Percentiles rank a stretch among this genome's conserved stretches.
Evolutionary conservation across 2,329 filamentous ascomycete genomes (phyloP).

Genomic region (Gliomastix tumulicola): DNA sequence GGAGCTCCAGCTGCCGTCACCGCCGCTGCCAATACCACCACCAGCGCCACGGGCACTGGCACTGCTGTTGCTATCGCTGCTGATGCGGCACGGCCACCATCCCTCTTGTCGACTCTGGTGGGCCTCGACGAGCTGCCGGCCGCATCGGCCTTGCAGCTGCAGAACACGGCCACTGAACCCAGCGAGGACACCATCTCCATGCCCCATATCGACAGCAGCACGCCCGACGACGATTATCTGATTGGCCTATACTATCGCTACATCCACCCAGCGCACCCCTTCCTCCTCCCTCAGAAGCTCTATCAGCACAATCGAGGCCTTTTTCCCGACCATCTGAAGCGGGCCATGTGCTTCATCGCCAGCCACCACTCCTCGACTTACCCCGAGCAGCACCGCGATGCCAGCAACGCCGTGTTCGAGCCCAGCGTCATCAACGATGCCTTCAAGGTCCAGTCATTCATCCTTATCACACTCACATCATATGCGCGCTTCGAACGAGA

Average conservation of each 20-base stretch:
- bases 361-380: conserved; percentile 1
- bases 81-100: too few relatives aligned
- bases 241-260: too few relatives aligned
- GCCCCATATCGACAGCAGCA: conserved; percentile 1
- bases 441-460: conserved; percentile 6
- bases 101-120: too few relatives aligned
- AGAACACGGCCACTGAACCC: too few relatives aligned
- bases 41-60: too few relatives aligned
- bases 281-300: conserved; percentile 5
- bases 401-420: not conserved
- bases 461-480: conserved; percentile 4
- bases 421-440: conserved; percentile 2
- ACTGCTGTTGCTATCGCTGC: too few relatives aligned
- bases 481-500: conserved; percentile 5
- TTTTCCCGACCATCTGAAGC: conserved; percentile 5
- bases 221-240: conserved; percentile 1
- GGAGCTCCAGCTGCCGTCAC: too few relatives aligned
- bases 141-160: too few relatives aligned
- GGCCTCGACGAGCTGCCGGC: too few relatives aligned
- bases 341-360: conserved; percentile 4
- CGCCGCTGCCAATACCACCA: too few relatives aligned
- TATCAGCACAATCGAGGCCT: not conserved
- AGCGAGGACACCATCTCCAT: too few relatives aligned
- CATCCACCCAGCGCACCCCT: conserved; percentile 6
- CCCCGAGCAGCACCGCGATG: not conserved